Conservation (phyloP, 768 basidiomycete species). For the Russula abietina region DNA sequence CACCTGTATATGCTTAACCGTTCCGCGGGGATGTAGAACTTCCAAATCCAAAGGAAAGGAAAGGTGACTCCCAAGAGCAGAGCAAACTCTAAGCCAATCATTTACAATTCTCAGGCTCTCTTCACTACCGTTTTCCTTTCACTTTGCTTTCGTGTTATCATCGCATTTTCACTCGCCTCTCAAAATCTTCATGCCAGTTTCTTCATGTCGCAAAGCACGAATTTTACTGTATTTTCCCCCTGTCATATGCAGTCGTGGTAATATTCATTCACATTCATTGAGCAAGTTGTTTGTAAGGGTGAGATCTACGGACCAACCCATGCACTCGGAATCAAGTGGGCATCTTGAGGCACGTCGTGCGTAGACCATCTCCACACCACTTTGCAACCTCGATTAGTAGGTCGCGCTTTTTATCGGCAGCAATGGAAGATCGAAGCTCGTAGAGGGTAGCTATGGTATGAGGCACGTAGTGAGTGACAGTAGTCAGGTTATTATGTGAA, state of each 20-base stretch:
- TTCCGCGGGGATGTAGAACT: constrained; percentile 57
- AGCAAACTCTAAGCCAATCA: constrained; percentile 15
- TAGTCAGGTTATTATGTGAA: neutral
- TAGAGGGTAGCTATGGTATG: constrained; percentile 62
- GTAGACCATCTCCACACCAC: constrained; percentile 82
- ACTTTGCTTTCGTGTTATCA: constrained; percentile 22
- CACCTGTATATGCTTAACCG: constrained; percentile 71
- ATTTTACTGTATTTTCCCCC: constrained; percentile 13
- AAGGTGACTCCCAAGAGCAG: neutral
- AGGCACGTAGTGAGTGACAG: neutral
- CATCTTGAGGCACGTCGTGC: constrained; percentile 73
- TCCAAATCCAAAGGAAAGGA: neutral
- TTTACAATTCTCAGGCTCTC: constrained; percentile 2
- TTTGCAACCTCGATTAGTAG: constrained; percentile 71
- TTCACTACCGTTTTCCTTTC: neutral
- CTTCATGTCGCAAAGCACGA: constrained; percentile 15
- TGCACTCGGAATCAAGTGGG: constrained; percentile 35
- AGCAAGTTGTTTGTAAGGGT: neutral
- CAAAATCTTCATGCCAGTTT: constrained; percentile 11
- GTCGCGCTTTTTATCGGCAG: constrained; percentile 69
- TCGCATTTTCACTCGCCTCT: constrained; percentile 17
- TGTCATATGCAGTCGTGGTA: constrained; percentile 20
- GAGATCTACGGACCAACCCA: neutral
- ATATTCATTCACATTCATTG: constrained; percentile 15
- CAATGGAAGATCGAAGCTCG: constrained; percentile 67